Evolutionary conservation across 306 rosid genomes (phyloP).

Genomic region (Rosa lucieae): DNA sequence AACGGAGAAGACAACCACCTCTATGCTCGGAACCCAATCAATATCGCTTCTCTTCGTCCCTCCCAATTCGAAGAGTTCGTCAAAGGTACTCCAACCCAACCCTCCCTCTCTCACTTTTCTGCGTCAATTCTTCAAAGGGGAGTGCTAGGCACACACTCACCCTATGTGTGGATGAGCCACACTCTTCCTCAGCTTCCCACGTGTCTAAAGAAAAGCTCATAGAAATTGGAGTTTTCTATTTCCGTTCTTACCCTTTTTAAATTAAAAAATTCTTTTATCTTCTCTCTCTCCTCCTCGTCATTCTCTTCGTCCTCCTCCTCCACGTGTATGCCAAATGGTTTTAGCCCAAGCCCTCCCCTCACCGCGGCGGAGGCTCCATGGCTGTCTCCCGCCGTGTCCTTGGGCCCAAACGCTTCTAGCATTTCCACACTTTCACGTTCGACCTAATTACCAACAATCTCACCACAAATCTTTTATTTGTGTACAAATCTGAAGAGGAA

Average conservation of each 20-base stretch:
- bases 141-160: too few species aligned
- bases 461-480: conserved; percentile 53
- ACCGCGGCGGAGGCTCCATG: conserved; percentile 43
- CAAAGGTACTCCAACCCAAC: conserved; percentile 55
- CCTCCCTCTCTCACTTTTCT: background rate
- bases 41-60: conserved; percentile 51
- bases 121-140: background rate
- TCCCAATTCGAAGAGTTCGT: conserved; percentile 84
- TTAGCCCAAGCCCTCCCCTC: conserved; percentile 49
- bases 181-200: too few species aligned
- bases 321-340: conserved; percentile 89
- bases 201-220: too few species aligned
- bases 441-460: conserved; percentile 31
- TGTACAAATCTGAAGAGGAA: conserved; percentile 30
- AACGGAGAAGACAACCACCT: conserved; percentile 58
- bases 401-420: conserved; percentile 40
- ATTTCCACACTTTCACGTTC: conserved; percentile 44
- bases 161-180: too few species aligned
- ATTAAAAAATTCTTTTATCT: too few species aligned
- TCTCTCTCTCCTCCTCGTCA: conserved; percentile 65
- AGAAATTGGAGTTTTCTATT: too few species aligned
- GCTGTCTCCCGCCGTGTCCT: conserved; percentile 54
- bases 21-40: conserved; percentile 42
- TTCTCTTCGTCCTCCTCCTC: conserved; percentile 88
- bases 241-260: too few species aligned